Conservation (phyloP, 179 eudicot species). For the Heliamphora pulchella region DNA sequence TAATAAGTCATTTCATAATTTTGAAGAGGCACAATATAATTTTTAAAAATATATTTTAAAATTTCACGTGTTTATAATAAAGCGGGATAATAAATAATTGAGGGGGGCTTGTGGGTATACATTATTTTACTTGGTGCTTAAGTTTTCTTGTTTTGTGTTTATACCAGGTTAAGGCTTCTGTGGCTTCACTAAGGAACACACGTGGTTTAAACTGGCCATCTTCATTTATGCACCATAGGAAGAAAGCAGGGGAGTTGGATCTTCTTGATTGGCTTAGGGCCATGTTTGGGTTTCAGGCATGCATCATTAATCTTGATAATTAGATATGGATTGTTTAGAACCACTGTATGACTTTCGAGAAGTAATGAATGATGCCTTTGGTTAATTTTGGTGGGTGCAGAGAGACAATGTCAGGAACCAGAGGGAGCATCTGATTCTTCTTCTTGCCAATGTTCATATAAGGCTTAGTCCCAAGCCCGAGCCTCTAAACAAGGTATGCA, state of each 20-base stretch:
- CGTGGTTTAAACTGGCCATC: conserved; percentile 82
- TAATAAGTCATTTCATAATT: too few species aligned
- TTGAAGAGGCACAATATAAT: too few species aligned
- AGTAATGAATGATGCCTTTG: background rate
- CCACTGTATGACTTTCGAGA: background rate
- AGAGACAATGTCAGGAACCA: conserved; percentile 93
- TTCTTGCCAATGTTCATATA: conserved; percentile 77
- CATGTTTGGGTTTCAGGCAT: conserved; percentile 99
- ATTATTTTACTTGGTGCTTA: too few species aligned
- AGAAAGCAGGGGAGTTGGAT: conserved; percentile 80
- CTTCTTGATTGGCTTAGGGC: conserved; percentile 97
- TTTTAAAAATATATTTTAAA: too few species aligned
- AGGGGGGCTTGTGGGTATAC: too few species aligned
- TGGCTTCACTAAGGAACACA: conserved; percentile 57
- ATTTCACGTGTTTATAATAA: too few species aligned
- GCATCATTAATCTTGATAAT: conserved; percentile 17
- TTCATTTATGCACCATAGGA: conserved; percentile 64
- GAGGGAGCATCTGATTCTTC: conserved; percentile 82
- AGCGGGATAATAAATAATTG: too few species aligned
- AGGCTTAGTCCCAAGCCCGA: conserved; percentile 78
- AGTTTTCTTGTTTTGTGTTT: background rate
- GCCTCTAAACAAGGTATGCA: conserved; percentile 67
- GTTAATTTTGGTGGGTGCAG: conserved; percentile 36
- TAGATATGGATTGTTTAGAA: background rate
- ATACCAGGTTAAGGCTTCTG: conserved; percentile 86